Base-by-base conservation (phyloP, 441 rosid genomes). In the Erodium texanum region DNA sequence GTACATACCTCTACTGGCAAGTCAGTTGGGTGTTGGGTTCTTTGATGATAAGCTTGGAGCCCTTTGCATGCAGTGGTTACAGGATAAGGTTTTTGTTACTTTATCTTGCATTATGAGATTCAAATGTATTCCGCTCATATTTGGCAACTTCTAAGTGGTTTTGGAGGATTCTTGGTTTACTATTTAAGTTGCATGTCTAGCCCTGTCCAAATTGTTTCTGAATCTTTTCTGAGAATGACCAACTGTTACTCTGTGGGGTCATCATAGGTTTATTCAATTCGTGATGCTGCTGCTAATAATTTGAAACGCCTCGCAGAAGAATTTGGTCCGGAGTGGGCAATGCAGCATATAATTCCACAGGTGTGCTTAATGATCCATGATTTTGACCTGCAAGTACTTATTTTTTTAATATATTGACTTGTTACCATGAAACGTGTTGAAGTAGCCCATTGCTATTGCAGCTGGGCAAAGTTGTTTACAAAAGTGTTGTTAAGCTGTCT, bases 61-160 rank as follows among this genome's bases (percentile, higher is more conserved):
- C 75, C 93, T 95, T 72, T 95, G 99, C 89, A 92, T 92, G 99
- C 99, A 95, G 48, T 94, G 99, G 99, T 80, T 94, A 71, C 86
- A 92, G 73, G 71, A 70, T 34, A 65, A 67, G 70, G 62, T 65
- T 64, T 71, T 70, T 70, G 50, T 54, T 67, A 38, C 80, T 8
- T 43, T 7, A 20, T 71, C 19, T 0, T 15, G 22, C 9, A 54
- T 29, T 29, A 43, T 43, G 50, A 43, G 50, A 29, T 43, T 12
- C 3, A 41, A 41, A 41, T 41, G 11, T 41, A 41, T 41, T 12
- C 15, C 10, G 14, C 1, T 41, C 2, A 41, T 43, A 3, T 43
- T 4, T 43, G 50, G 15, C 50, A 8, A 43, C 50, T 43, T 2
- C 8, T 36, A 2, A 5, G 41, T 36, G 41, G 9, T 36, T 36